These are phyloP conservation scores for Nyctanthes arbortristis DNA, from an alignment of 257 asterid genomes.

Conservation along the genomic window DNA sequence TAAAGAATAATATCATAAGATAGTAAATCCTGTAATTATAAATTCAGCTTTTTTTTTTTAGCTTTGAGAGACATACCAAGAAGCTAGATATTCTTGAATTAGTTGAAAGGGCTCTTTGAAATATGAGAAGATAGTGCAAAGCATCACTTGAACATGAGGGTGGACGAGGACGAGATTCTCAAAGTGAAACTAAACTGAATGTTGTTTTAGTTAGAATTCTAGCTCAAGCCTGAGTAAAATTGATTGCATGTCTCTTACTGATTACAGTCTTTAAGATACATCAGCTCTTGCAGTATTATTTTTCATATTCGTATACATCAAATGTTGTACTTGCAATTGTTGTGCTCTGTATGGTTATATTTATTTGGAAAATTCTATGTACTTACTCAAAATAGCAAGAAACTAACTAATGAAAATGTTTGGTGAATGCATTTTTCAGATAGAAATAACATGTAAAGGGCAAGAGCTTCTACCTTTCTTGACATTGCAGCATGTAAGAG, in stretches of 20 bases:
- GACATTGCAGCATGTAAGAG: neutral
- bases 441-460: constrained; percentile 9
- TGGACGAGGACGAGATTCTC: neutral
- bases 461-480: constrained; percentile 8
- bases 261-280: neutral
- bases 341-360: neutral
- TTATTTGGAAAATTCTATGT: too few species aligned
- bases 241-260: neutral
- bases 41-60: too few species aligned
- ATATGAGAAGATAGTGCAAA: neutral
- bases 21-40: too few species aligned
- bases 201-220: neutral
- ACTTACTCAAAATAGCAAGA: neutral
- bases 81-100: too few species aligned
- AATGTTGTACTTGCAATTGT: neutral
- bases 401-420: neutral
- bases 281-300: neutral
- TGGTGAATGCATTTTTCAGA: neutral
- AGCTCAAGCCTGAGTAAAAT: too few species aligned
- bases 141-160: neutral
- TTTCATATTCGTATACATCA: neutral
- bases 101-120: too few species aligned
- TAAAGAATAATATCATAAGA: too few species aligned
- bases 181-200: too few species aligned
- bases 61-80: too few species aligned